Conservation (phyloP, 768 basidiomycete genomes). For the Tephrocybe sp. region DNA sequence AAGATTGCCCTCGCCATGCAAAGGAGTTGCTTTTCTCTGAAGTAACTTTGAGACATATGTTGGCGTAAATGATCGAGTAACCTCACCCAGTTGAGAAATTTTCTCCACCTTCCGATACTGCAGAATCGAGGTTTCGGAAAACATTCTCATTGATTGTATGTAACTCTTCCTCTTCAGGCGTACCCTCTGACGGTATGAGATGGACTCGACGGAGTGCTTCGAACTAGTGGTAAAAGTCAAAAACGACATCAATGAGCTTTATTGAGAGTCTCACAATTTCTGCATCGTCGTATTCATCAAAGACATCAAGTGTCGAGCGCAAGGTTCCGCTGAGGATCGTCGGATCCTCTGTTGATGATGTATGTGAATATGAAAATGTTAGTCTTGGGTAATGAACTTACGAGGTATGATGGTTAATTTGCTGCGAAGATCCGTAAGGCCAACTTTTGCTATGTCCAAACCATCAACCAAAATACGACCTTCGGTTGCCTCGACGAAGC, state of each 20-base stretch:
- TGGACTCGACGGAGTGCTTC: constrained; percentile 84
- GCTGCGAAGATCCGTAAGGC: constrained; percentile 78
- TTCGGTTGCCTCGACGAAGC: constrained; percentile 82
- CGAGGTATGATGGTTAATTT: constrained; percentile 69
- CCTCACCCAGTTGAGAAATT: constrained; percentile 83
- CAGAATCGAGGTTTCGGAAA: constrained; percentile 71
- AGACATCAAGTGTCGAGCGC: constrained; percentile 80
- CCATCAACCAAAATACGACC: constrained; percentile 76
- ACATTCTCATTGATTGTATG: constrained; percentile 66
- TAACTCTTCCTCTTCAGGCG: constrained; percentile 40
- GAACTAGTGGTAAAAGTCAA: constrained; percentile 43
- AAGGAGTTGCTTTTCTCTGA: constrained; percentile 72
- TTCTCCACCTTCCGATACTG: constrained; percentile 81
- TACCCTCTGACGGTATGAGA: constrained; percentile 61
- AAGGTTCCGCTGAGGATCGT: constrained; percentile 82
- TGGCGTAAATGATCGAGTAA: not conserved
- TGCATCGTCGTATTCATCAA: constrained; percentile 79
- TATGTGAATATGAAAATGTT: not conserved
- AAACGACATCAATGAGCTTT: not conserved
- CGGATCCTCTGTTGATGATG: constrained; percentile 93
- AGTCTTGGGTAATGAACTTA: constrained; percentile 28
- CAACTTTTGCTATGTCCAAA: constrained; percentile 76
- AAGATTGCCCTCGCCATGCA: constrained; percentile 86
- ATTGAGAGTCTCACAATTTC: constrained; percentile 58
- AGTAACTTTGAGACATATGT: not conserved